phyloP scores from a whole-genome alignment of 441 rosid genomes.

The California macrophylla region DNA sequence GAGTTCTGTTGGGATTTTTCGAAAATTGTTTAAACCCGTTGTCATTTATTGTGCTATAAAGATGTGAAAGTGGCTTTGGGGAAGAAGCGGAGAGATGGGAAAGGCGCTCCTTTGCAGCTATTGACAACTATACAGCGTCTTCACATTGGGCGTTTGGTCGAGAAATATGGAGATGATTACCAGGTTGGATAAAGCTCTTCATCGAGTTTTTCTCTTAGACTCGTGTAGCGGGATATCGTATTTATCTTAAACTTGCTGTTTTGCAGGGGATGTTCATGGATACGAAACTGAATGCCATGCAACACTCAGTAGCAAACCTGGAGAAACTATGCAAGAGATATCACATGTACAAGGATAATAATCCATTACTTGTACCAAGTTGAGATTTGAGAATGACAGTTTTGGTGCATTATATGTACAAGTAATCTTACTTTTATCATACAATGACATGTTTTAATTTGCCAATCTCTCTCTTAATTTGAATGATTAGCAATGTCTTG shows the following conservation, averaged over 20 bases:
- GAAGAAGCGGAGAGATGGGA: conserved; percentile 77
- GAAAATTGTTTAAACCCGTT: neutral
- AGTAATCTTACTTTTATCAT: too few species aligned
- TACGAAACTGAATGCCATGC: conserved; percentile 78
- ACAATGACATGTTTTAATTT: neutral
- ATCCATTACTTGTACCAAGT: conserved; percentile 47
- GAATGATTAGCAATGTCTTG: too few species aligned
- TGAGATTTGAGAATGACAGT: conserved; percentile 18
- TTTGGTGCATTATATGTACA: neutral
- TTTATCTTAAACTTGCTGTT: conserved; percentile 4
- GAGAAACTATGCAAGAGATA: conserved; percentile 67
- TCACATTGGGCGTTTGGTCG: conserved; percentile 42
- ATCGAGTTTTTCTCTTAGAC: neutral
- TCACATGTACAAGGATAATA: conserved; percentile 39
- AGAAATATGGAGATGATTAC: conserved; percentile 69
- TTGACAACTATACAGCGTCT: conserved; percentile 68
- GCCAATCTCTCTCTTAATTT: neutral
- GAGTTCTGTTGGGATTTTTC: neutral
- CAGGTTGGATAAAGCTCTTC: conserved; percentile 32
- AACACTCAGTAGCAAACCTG: conserved; percentile 65
- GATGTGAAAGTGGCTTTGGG: conserved; percentile 83
- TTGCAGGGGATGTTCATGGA: conserved; percentile 87
- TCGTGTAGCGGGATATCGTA: neutral
- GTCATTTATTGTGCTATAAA: conserved; percentile 21
- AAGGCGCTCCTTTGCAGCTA: conserved; percentile 59